A percentile compares a stretch with the other conserved stretches of the same genome.
Evolutionary conservation across 2,329 filamentous ascomycete species (phyloP).

Genomic region (Exserohilum turcica): DNA sequence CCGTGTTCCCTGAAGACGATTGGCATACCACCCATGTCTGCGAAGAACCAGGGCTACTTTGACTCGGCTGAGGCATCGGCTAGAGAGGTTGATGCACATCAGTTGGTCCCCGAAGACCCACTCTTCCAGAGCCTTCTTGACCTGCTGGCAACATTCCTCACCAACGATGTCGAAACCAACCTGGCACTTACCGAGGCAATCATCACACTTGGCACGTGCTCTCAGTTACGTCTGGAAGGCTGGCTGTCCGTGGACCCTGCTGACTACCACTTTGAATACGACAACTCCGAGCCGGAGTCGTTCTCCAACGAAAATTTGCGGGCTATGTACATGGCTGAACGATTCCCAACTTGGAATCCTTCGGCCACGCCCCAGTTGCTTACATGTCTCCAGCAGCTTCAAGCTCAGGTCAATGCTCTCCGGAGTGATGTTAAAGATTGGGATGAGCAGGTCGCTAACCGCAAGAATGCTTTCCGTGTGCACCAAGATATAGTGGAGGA

Average conservation of each 20-base stretch:
- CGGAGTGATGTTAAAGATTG: conserved; percentile 53
- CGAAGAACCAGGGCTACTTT: conserved; percentile 59
- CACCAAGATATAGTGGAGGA: conserved; percentile 53
- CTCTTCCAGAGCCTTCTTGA: conserved; percentile 58
- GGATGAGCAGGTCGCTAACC: conserved; percentile 54
- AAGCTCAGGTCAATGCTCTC: conserved; percentile 51
- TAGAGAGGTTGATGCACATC: conserved; percentile 66
- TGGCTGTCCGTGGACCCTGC: conserved; percentile 80
- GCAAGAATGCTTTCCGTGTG: conserved; percentile 57
- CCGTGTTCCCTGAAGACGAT: conserved; percentile 74
- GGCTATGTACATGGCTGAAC: conserved; percentile 44
- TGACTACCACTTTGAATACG: conserved; percentile 45
- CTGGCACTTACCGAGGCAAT: conserved; percentile 83
- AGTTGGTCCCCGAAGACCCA: conserved; percentile 65
- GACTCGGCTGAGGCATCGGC: conserved; percentile 52
- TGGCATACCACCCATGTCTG: conserved; percentile 64
- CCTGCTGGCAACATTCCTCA: conserved; percentile 78
- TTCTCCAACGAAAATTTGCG: conserved; percentile 39
- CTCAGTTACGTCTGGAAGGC: conserved; percentile 83
- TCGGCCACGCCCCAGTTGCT: conserved; percentile 50
- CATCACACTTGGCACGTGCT: conserved; percentile 81
- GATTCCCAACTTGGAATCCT: conserved; percentile 45
- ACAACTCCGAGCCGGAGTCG: conserved; percentile 26
- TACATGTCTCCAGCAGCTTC: conserved; percentile 49
- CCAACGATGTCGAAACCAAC: conserved; percentile 91